Percentiles rank a stretch among this genome's conserved stretches.
Evolutionary conservation across 495 filamentous ascomycete genomes (phyloP).

Genomic region (Trichoderma gamsii): DNA sequence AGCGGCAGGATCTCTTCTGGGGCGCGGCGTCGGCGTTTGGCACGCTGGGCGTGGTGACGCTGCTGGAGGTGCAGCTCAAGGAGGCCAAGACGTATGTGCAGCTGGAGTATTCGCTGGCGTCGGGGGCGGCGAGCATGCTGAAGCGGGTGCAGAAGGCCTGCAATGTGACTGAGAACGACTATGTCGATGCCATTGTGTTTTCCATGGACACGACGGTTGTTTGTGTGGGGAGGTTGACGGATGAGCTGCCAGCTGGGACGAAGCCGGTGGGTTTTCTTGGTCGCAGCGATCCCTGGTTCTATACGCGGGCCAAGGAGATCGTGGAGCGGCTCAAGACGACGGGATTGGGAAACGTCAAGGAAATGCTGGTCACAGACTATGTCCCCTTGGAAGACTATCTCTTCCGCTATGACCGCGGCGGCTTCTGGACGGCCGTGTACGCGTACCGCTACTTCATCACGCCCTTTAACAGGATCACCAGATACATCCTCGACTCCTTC

Average conservation of each 20-base stretch:
- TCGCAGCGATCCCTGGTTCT: conserved; percentile 48
- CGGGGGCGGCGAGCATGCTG: conserved; percentile 26
- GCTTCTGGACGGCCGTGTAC: conserved; percentile 51
- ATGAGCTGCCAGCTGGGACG: conserved; percentile 27
- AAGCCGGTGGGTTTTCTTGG: conserved; percentile 35
- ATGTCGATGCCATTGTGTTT: conserved; percentile 46
- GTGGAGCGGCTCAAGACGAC: conserved; percentile 19
- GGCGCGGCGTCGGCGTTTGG: conserved; percentile 54
- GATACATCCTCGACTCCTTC: conserved; percentile 46
- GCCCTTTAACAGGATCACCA: conserved; percentile 49
- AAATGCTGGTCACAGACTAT: conserved; percentile 21
- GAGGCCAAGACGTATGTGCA: conserved; percentile 47
- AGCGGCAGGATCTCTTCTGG: conserved; percentile 47
- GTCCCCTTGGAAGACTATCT: conserved; percentile 50
- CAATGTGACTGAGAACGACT: conserved; percentile 35
- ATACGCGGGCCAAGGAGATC: conserved; percentile 37
- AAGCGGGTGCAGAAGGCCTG: conserved; percentile 24
- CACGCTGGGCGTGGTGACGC: conserved; percentile 51
- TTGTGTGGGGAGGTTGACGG: conserved; percentile 43
- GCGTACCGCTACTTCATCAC: conserved; percentile 47
- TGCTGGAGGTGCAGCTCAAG: conserved; percentile 50
- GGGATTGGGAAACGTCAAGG: conserved; percentile 1
- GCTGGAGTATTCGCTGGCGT: conserved; percentile 43
- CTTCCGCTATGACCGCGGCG: conserved; percentile 57
- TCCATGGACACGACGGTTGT: conserved; percentile 42